Conservation (phyloP, 2,329 filamentous ascomycete species). For the Exophiala viscosa region DNA sequence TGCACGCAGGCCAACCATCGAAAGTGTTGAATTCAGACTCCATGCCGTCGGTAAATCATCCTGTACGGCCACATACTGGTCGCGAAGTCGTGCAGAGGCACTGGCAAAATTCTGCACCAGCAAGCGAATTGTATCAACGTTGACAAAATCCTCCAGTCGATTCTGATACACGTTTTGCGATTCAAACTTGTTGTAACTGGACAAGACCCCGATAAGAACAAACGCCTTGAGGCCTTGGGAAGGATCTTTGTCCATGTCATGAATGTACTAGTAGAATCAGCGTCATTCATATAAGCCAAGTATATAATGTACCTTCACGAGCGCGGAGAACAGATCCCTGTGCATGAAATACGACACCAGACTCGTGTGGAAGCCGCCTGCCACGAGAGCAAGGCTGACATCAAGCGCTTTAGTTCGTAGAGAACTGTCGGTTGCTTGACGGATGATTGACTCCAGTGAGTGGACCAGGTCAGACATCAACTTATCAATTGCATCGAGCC, state of each 20-base stretch:
- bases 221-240: conserved; percentile 66
- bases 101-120: conserved; percentile 73
- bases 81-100: conserved; percentile 64
- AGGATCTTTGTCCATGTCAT: conserved; percentile 54
- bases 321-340: conserved; percentile 83
- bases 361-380: conserved; percentile 93
- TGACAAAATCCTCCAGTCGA: conserved; percentile 90
- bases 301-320: conserved; percentile 72
- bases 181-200: conserved; percentile 99
- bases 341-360: conserved; percentile 94
- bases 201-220: conserved; percentile 76
- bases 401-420: conserved; percentile 75
- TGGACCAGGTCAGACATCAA: conserved; percentile 86
- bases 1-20: conserved; percentile 76
- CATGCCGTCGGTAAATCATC: conserved; percentile 89
- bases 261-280: conserved; percentile 31
- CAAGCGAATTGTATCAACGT: conserved; percentile 79
- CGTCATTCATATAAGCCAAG: not conserved
- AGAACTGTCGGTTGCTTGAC: conserved; percentile 67
- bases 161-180: conserved; percentile 94
- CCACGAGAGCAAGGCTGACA: conserved; percentile 76
- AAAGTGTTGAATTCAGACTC: conserved; percentile 75
- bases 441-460: conserved; percentile 76
- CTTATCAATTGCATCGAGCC: conserved; percentile 80
- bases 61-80: conserved; percentile 77